phyloP scores from a whole-genome alignment of 1,284 basidiomycete genomes.

The Melampsora larici-populina region DNA sequence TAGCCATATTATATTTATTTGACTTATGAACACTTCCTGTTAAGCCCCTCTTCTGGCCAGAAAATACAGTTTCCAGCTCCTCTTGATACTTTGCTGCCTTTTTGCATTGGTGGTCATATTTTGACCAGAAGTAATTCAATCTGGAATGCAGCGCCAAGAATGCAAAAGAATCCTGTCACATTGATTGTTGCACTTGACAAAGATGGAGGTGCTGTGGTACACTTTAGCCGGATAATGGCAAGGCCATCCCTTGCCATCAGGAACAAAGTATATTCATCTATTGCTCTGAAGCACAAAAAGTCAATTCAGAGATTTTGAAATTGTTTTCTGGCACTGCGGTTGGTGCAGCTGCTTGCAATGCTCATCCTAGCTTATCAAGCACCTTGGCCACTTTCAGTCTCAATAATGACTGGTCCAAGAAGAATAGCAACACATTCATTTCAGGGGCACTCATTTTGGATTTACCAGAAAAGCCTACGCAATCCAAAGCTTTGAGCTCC shows the following conservation, averaged over 20 bases:
- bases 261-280: conserved; percentile 75
- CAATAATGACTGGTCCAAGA: conserved; percentile 67
- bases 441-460: conserved; percentile 78
- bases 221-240: conserved; percentile 93
- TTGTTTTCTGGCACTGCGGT: conserved; percentile 57
- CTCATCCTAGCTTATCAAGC: conserved; percentile 36
- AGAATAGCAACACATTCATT: conserved; percentile 66
- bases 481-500: conserved; percentile 45
- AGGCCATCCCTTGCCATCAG: conserved; percentile 72
- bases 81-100: conserved; percentile 74
- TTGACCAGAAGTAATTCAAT: conserved; percentile 80
- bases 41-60: conserved; percentile 53
- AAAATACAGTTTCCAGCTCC: conserved; percentile 71
- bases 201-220: conserved; percentile 77
- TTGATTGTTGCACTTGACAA: no score
- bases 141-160: conserved; percentile 76
- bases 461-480: conserved; percentile 62
- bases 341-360: conserved; percentile 58
- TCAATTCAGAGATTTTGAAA: conserved; percentile 61
- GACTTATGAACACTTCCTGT: conserved; percentile 52
- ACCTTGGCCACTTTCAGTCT: conserved; percentile 42
- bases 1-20: conserved; percentile 96
- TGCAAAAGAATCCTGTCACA: conserved; percentile 90
- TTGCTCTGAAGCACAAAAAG: conserved; percentile 55
- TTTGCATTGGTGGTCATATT: conserved; percentile 89